These are phyloP conservation scores for Fusarium secorum DNA, from an alignment of 2,329 filamentous ascomycete species.

Conservation along the genomic window DNA sequence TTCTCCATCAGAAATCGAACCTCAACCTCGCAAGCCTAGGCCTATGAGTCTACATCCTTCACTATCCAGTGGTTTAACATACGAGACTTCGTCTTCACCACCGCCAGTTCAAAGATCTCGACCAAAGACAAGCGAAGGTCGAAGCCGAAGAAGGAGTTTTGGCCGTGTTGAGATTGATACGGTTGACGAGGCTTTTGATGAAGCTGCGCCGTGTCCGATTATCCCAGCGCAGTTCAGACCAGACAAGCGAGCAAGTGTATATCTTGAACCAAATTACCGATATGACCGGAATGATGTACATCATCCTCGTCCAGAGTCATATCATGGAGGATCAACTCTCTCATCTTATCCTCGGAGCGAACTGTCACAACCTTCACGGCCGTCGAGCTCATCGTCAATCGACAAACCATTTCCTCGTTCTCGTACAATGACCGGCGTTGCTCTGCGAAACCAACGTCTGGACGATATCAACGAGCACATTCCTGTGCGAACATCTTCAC, in stretches of 20 bases:
- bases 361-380: conserved; percentile 28
- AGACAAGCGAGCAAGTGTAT: conserved; percentile 15
- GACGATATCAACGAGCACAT: conserved; percentile 50
- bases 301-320: conserved; percentile 18
- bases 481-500: conserved; percentile 46
- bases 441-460: conserved; percentile 29
- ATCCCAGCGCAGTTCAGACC: conserved; percentile 23
- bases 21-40: conserved; percentile 24
- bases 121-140: conserved; percentile 32
- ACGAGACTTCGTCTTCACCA: conserved; percentile 13
- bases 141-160: conserved; percentile 11
- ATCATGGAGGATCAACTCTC: conserved; percentile 12
- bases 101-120: conserved; percentile 25
- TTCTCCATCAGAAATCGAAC: conserved; percentile 2
- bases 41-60: conserved; percentile 37
- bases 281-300: background rate
- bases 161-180: conserved; percentile 31
- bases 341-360: conserved; percentile 24
- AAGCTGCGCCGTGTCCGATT: conserved; percentile 32
- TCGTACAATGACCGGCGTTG: conserved; percentile 33
- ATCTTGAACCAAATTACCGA: conserved; percentile 2
- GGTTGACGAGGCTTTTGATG: conserved; percentile 21
- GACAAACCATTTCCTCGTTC: conserved; percentile 32
- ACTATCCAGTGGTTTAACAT: conserved; percentile 23
- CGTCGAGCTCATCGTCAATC: conserved; percentile 38